Conservation (phyloP, 2,329 filamentous ascomycete species). For the Lachnellula cervina region DNA sequence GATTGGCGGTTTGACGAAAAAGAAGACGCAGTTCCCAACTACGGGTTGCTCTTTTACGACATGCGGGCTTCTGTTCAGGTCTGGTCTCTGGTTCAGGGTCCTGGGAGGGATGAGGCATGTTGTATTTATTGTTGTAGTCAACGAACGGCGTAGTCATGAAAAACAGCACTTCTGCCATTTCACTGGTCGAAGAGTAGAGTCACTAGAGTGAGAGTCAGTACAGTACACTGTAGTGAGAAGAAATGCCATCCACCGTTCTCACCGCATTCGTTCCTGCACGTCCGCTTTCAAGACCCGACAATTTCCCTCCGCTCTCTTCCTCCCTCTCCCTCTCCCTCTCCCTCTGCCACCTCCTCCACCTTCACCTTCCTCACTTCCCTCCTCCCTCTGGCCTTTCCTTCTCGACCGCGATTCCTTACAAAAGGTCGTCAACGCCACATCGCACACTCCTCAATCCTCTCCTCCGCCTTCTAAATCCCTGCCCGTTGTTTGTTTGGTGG, state of each 20-base stretch:
- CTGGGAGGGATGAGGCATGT: neutral
- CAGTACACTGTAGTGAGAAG: neutral
- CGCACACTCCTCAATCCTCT: neutral
- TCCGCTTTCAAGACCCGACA: conserved; percentile 1
- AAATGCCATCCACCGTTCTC: neutral
- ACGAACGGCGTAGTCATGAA: neutral
- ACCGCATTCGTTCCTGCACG: conserved; percentile 1
- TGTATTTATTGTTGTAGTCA: neutral
- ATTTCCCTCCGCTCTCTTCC: neutral
- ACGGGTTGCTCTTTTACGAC: neutral
- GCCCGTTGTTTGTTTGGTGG: neutral
- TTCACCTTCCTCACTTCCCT: too few relatives aligned
- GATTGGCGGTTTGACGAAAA: too few relatives aligned
- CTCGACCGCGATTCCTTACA: neutral
- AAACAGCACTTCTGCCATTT: neutral
- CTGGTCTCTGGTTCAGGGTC: neutral
- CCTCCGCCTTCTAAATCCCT: neutral
- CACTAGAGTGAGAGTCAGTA: neutral
- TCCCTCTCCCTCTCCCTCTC: too few relatives aligned
- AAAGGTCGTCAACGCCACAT: neutral
- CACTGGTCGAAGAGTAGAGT: neutral
- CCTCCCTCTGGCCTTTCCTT: neutral
- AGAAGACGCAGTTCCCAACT: too few relatives aligned
- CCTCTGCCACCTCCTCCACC: too few relatives aligned
- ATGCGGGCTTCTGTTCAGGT: neutral